Evolutionary conservation across 768 basidiomycete genomes (phyloP), one percentile per base, ranked within the genome.

Genomic region (Pisolithus orientalis): DNA sequence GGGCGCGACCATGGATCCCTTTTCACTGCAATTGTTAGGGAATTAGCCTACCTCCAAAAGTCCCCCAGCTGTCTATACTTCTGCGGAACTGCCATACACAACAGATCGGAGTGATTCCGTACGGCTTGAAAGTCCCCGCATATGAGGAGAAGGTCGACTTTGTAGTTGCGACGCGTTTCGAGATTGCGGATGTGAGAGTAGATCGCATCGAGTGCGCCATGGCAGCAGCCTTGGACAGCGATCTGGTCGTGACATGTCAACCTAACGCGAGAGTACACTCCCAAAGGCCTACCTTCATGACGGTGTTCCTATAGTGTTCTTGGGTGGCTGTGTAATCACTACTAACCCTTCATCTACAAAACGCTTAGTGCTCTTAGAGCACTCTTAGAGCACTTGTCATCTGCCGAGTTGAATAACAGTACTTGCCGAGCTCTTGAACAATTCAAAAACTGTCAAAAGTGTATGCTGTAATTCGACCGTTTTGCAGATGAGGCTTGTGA

Each of bases 81-180:
- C 57, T 80, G 72, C 0, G 95, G 95, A 2, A 91, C 91, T 21
- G 94, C 86, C 84, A 99, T 90, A 56, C 85, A 88, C 62, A 87
- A 80, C 40, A 96, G 75, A 70, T 99, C 95, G 51, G 80, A 73
- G 53, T 79, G 73, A 60, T 96, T 94, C 28, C 96, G 77, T 45
- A 96, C 76, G 16, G 96, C 94, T 69, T 96, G 84, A 61, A 99
- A 98, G 71, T 99, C 96, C 11, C 96, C 96, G 53, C 95, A 97
- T 28, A 97, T 85, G 39, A 99, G 78, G 13, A 99, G 79, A 1
- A 94, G 71, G 61, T 95, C 90, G 50, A 96, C 80, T 51, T 80
- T 83, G 68, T 83, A 84, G 11, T 72, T 66, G 59, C 88, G 77
- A 54, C 69, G 70, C 2, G 62, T 56, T 62, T 96, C 88, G 29